phyloP scores from a whole-genome alignment of 768 basidiomycete species.

The Lactifluus volemus region DNA sequence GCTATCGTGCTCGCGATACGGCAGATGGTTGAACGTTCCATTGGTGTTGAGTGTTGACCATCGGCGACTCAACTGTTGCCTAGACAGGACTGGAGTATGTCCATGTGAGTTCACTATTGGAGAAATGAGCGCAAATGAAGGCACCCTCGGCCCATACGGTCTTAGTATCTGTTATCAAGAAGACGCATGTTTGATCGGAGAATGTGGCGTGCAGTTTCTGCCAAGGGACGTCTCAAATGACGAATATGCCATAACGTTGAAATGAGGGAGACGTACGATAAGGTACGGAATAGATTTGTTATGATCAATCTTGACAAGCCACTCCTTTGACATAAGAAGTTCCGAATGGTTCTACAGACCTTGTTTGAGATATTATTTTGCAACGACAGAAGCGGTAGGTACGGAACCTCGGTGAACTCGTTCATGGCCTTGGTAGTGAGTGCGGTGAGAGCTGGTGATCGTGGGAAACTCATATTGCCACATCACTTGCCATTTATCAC shows the following conservation, averaged over 20 bases:
- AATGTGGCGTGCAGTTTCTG: slow-evolving; percentile 55
- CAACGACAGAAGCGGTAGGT: neutral
- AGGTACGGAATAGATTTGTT: slow-evolving; percentile 59
- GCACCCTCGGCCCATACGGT: slow-evolving; percentile 69
- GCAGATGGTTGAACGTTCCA: slow-evolving; percentile 23
- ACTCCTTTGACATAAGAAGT: slow-evolving; percentile 54
- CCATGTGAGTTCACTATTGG: neutral
- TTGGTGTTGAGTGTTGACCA: slow-evolving; percentile 55
- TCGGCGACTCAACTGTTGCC: slow-evolving; percentile 37
- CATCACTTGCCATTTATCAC: neutral
- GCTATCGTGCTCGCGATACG: slow-evolving; percentile 42
- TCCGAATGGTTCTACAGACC: slow-evolving; percentile 44
- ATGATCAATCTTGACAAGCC: slow-evolving; percentile 61
- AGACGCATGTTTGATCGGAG: slow-evolving; percentile 46
- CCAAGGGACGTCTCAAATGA: neutral
- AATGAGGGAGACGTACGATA: slow-evolving; percentile 41
- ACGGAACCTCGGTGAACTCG: slow-evolving; percentile 16
- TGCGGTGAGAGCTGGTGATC: neutral
- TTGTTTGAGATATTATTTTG: neutral
- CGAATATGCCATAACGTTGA: neutral
- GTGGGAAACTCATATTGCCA: slow-evolving; percentile 4
- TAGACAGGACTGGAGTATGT: slow-evolving; percentile 37
- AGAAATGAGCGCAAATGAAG: slow-evolving; percentile 6
- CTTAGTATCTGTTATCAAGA: slow-evolving; percentile 69
- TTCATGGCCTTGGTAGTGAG: slow-evolving; percentile 1